Conservation (phyloP, 2,329 filamentous ascomycete genomes). For the Ophiostoma ulmi region DNA sequence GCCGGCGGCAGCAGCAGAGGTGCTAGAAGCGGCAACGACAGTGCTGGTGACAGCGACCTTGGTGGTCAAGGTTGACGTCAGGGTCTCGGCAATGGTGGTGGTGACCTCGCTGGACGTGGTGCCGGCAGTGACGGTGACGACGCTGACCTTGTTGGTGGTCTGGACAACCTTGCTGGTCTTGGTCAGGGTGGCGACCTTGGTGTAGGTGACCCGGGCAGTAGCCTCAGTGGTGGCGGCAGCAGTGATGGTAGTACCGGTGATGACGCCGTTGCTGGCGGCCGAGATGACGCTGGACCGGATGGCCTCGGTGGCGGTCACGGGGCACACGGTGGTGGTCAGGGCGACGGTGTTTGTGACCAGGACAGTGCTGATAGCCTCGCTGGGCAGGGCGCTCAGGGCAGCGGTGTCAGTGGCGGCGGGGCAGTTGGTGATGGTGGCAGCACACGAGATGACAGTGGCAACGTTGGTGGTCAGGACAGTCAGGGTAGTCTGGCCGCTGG, state of each 20-base stretch:
- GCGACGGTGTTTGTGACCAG: constrained; percentile 38
- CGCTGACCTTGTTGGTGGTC: constrained; percentile 23
- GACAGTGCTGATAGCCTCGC: constrained; percentile 32
- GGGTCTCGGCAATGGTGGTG: constrained; percentile 28
- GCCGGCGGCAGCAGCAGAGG: neutral
- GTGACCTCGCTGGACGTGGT: constrained; percentile 28
- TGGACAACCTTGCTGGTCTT: constrained; percentile 25
- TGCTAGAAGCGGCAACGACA: constrained; percentile 19
- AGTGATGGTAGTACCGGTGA: constrained; percentile 1
- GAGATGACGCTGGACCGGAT: constrained; percentile 36
- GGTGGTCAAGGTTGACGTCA: constrained; percentile 28
- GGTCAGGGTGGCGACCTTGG: constrained; percentile 24
- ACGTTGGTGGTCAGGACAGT: constrained; percentile 40
- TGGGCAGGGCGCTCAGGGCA: constrained; percentile 36
- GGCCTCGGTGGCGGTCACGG: constrained; percentile 37
- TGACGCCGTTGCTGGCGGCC: constrained; percentile 31
- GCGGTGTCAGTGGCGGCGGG: constrained; percentile 34
- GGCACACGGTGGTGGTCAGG: constrained; percentile 40
- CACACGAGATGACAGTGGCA: constrained; percentile 33
- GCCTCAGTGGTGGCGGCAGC: constrained; percentile 30
- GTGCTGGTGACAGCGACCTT: constrained; percentile 24
- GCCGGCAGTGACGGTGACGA: constrained; percentile 8
- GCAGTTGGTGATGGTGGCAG: constrained; percentile 23
- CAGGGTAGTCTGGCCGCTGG: constrained; percentile 36
- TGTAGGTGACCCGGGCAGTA: constrained; percentile 30